phyloP scores from a whole-genome alignment of 176 grass and related monocot genomes.

The Tuctoria greenei region DNA sequence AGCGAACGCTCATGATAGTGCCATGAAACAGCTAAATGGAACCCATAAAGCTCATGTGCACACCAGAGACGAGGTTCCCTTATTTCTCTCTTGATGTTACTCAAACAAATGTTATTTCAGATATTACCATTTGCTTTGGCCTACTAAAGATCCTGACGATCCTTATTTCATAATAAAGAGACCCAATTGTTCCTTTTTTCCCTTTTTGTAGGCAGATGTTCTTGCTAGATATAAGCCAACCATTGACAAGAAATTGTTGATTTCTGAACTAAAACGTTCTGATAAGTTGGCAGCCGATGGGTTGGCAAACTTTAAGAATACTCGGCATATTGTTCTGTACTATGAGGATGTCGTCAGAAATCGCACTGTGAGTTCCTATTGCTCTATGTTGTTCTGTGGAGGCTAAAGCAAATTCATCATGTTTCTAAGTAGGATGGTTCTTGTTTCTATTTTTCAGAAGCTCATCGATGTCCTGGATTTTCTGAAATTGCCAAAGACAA shows the following conservation, averaged over 20 bases:
- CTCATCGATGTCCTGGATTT: constrained; percentile 78
- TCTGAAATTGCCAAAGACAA: constrained; percentile 66
- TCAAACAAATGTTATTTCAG: background rate
- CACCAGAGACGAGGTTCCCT: constrained; percentile 52
- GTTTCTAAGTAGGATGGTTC: background rate
- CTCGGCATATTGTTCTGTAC: constrained; percentile 73
- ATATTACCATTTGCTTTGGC: background rate
- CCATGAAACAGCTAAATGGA: constrained; percentile 78
- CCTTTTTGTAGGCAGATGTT: constrained; percentile 59
- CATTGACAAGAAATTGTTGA: constrained; percentile 59
- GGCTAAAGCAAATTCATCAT: background rate
- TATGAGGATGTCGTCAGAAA: constrained; percentile 86
- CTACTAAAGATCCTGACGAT: constrained; percentile 1
- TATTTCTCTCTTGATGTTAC: constrained; percentile 16
- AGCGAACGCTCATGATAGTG: constrained; percentile 75
- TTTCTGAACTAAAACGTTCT: constrained; percentile 51
- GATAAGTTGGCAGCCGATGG: constrained; percentile 61
- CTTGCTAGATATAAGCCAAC: constrained; percentile 78
- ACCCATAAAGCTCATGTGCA: constrained; percentile 88
- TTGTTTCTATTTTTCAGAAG: constrained; percentile 55
- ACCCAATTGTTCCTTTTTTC: constrained; percentile 22
- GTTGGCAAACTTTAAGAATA: constrained; percentile 65
- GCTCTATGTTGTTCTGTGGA: constrained; percentile 4
- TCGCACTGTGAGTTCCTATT: constrained; percentile 51
- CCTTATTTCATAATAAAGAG: constrained; percentile 10